Evolutionary conservation across 257 asterid genomes (phyloP), one percentile per base, ranked within the genome.

Genomic region (Solanum clarkiae): DNA sequence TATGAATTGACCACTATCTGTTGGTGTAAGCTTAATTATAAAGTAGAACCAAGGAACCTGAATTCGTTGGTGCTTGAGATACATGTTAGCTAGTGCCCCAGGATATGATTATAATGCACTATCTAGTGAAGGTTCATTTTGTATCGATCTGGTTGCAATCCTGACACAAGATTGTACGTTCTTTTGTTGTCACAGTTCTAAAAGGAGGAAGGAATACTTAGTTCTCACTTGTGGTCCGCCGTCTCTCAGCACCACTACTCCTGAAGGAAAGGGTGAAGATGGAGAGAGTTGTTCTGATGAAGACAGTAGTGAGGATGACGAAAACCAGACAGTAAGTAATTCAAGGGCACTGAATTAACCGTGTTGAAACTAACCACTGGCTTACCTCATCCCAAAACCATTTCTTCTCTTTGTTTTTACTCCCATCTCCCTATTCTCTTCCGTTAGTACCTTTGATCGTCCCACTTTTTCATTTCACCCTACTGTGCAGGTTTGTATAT

Each of bases 191-290:
- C 80, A 80, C 95, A 95, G 99, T 85, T 69, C 99, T 15, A 96
- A 95, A 93, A 93, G 71, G 83, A 91, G 98, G 90, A 96, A 96
- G 87, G 99, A 93, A 85, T 96, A 91, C 91, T 93, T 96, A 56
- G 99, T 95, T 85, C 97, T 96, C 80, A 94, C 94, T 32, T 96
- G 99, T 91, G 98, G 99, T 56, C 90, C 94, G 1, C 90, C 94
- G 32, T 96, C 99, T 42, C 88, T 94, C 84, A 91, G 92, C 85
- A 91, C 89, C 60, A 91, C 92, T 51, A 86, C 93, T 57, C 93
- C 97, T 29, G 85, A 84, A 20, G 95, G 90, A 83, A 92, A 92
- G 90, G 94, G 87, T 20, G 98, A 95, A 90, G 97, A 91, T 62
- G 98, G 89, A 56, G 97, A 92, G 89, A 87, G 95, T 85, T 90